A percentile compares a stretch with the other conserved stretches of the same genome.
Evolutionary conservation across 176 grass and related monocot genomes (phyloP).

Genomic region (Oryza punctata): DNA sequence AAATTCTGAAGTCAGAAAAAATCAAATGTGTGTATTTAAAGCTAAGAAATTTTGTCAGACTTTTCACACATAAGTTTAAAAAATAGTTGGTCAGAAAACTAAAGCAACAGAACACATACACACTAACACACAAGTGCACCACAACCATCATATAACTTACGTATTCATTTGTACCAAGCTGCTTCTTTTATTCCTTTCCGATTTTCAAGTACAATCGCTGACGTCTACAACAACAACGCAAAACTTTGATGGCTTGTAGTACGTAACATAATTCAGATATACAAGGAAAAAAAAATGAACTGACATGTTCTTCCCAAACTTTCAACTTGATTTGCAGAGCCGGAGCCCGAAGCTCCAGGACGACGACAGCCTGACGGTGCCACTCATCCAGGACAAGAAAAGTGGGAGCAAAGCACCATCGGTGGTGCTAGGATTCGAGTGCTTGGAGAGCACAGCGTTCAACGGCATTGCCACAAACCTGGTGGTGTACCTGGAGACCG

Average conservation of each 20-base stretch:
- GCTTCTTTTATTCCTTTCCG: too few relatives aligned
- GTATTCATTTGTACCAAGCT: too few relatives aligned
- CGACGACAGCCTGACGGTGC: conserved; percentile 20
- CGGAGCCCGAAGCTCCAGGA: neutral
- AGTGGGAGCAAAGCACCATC: conserved; percentile 39
- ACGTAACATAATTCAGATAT: neutral
- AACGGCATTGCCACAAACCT: conserved; percentile 59
- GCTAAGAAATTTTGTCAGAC: neutral
- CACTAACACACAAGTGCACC: neutral
- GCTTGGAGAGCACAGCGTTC: conserved; percentile 57
- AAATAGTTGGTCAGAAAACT: neutral
- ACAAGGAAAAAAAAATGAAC: neutral
- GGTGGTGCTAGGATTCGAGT: conserved; percentile 43
- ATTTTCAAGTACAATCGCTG: neutral
- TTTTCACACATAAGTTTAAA: neutral
- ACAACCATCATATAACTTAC: neutral
- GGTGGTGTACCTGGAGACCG: conserved; percentile 59
- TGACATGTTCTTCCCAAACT: conserved; percentile 19
- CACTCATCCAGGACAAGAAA: conserved; percentile 41
- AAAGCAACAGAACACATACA: neutral
- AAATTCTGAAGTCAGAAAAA: neutral
- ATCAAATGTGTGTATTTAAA: neutral
- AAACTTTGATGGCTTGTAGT: neutral
- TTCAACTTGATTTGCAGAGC: conserved; percentile 9
- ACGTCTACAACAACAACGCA: neutral